These are phyloP conservation scores for Diutina catenulata DNA, from an alignment of 1,139 yeast species.

Conservation along the genomic window DNA sequence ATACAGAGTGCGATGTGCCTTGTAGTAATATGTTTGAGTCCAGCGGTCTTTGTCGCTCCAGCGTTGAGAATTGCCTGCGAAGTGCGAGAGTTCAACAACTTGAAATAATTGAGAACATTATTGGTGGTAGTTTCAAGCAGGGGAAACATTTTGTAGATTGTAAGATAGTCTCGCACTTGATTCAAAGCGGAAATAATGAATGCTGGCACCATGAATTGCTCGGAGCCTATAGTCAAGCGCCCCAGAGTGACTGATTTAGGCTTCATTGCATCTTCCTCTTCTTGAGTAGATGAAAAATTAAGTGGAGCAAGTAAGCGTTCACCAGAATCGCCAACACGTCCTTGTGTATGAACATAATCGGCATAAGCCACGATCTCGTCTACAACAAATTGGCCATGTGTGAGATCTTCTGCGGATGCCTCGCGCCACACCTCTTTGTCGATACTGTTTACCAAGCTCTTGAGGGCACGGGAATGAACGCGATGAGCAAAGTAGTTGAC, in stretches of 20 bases:
- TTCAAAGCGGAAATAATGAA: constrained; percentile 23
- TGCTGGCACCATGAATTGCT: constrained; percentile 32
- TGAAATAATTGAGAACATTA: constrained; percentile 39
- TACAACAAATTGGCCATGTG: constrained; percentile 36
- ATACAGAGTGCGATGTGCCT: constrained; percentile 62
- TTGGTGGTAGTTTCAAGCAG: constrained; percentile 14
- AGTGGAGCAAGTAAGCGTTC: constrained; percentile 36
- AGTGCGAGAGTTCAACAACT: constrained; percentile 42
- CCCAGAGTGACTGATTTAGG: constrained; percentile 10
- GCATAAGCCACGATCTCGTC: constrained; percentile 46
- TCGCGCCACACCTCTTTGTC: constrained; percentile 80
- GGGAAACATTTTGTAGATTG: constrained; percentile 38
- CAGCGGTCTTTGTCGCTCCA: constrained; percentile 69
- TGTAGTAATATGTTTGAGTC: constrained; percentile 64
- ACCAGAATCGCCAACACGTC: constrained; percentile 17
- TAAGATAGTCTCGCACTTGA: constrained; percentile 35
- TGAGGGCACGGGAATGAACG: constrained; percentile 42
- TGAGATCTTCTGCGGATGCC: constrained; percentile 13
- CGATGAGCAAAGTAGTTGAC: constrained; percentile 47
- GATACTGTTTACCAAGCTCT: constrained; percentile 32
- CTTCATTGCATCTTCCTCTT: constrained; percentile 3
- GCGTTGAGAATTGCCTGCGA: constrained; percentile 62
- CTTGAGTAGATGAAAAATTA: constrained; percentile 12
- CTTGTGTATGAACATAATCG: constrained; percentile 26
- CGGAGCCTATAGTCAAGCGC: constrained; percentile 26